Evolutionary conservation across 106 monocot genomes (phyloP), one percentile per base, ranked within the genome.

Genomic region (Chionographis japonica): DNA sequence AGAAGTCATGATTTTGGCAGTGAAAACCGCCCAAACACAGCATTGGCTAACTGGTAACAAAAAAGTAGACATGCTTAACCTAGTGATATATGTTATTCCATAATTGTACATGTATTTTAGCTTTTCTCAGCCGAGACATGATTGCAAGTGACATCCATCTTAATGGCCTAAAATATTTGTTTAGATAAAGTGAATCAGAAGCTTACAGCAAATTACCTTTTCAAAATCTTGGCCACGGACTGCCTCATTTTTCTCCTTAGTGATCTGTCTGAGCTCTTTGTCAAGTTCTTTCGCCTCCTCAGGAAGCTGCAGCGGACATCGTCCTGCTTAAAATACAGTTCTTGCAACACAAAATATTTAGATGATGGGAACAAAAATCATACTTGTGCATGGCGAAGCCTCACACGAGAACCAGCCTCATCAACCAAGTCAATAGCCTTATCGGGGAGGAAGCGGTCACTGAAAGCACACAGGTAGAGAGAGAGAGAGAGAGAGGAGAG

Each of bases 201-300:
- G 46, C 46, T 6, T 6, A 46, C 9, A 46, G 46, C 46, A 46
- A 46, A 46, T 5, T 46, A 46, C 46, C 80, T 80, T 75, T 56
- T 80, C 80, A 65, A 75, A 75, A 69, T 80, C 74, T 60, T 80
- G 75, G 7, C 74, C 63, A 14, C 80, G 70, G 7, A 75, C 69
- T 50, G 74, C 80, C 15, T 75, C 80, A 65, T 80, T 70, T 60
- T 80, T 80, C 69, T 80, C 74, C 63, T 80, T 74, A 2, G 74
- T 80, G 37, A 80, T 75, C 70, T 66, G 69, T 17, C 80, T 74
- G 20, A 71, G 65, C 60, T 80, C 80, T 58, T 70, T 74, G 55
- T 80, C 80, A 59, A 80, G 70, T 46, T 80, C 80, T 50, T 70
- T 69, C 11, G 80, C 80, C 58, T 80, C 80, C 80, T 80, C 80